phyloP scores from a whole-genome alignment of 2,329 filamentous ascomycete genomes.

The Fusarium annulatum region DNA sequence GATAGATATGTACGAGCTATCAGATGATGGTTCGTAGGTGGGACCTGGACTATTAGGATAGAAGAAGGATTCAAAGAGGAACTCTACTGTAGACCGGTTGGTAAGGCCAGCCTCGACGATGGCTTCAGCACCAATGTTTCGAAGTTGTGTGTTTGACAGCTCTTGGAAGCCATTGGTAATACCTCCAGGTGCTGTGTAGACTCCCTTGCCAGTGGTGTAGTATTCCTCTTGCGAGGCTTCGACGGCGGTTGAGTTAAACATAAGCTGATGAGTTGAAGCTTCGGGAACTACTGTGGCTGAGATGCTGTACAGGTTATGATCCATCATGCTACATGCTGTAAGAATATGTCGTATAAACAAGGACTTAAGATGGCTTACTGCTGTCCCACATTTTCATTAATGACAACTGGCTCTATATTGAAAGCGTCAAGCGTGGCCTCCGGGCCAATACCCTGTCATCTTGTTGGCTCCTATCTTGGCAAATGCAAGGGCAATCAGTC shows the following conservation, averaged over 20 bases:
- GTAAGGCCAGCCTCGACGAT: slow-evolving; percentile 10
- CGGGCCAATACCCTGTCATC: not conserved
- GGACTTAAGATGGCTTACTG: not conserved
- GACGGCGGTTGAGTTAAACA: not conserved
- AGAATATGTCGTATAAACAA: accelerated
- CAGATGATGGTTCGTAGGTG: not conserved
- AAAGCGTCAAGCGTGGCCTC: not conserved
- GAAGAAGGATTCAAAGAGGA: slow-evolving; percentile 21
- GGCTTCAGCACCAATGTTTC: not conserved
- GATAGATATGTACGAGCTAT: slow-evolving; percentile 11
- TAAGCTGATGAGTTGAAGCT: not conserved
- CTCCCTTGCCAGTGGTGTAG: slow-evolving; percentile 1
- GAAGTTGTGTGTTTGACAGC: not conserved
- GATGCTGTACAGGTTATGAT: slow-evolving; percentile 13
- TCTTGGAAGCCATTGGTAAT: slow-evolving; percentile 15
- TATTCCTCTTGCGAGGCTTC: not conserved
- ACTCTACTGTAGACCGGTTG: slow-evolving; percentile 13
- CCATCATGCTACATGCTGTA: not conserved
- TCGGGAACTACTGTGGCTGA: slow-evolving; percentile 1
- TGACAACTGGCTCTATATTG: slow-evolving; percentile 8
- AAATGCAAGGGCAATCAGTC: accelerated
- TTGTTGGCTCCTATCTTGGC: not conserved
- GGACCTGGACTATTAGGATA: slow-evolving; percentile 10
- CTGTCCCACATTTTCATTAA: slow-evolving; percentile 20
- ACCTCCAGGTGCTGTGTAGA: not conserved